These are phyloP conservation scores for Emmonsia crescens DNA, from an alignment of 2,329 filamentous ascomycete species.

Conservation along the genomic window DNA sequence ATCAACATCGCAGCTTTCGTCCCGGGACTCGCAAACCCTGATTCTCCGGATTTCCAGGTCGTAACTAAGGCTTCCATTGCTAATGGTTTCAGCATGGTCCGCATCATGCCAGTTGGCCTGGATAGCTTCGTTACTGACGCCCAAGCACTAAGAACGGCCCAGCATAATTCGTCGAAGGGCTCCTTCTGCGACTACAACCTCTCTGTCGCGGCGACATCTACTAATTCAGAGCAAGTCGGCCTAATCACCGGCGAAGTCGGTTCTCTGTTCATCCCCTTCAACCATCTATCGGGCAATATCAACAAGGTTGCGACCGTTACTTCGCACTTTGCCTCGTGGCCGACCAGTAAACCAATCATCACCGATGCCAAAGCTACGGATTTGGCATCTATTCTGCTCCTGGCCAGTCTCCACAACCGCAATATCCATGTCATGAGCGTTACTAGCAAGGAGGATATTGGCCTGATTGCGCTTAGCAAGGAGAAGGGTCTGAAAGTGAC, in stretches of 20 bases:
- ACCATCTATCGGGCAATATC: constrained; percentile 69
- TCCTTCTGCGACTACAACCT: constrained; percentile 71
- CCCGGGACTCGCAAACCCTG: constrained; percentile 55
- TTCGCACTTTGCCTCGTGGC: constrained; percentile 69
- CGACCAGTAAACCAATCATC: constrained; percentile 64
- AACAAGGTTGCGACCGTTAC: constrained; percentile 72
- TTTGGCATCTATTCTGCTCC: constrained; percentile 65
- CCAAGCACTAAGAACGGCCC: constrained; percentile 58
- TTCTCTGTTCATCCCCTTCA: constrained; percentile 73
- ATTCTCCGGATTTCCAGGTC: constrained; percentile 56
- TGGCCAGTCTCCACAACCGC: constrained; percentile 66
- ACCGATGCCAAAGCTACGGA: constrained; percentile 74
- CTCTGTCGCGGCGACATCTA: constrained; percentile 62
- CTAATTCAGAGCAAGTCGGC: constrained; percentile 64
- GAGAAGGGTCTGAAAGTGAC: constrained; percentile 72
- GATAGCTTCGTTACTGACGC: constrained; percentile 64
- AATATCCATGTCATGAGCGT: constrained; percentile 72
- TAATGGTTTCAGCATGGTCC: constrained; percentile 69
- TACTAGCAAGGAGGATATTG: constrained; percentile 71
- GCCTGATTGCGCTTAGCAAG: constrained; percentile 65
- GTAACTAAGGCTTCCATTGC: constrained; percentile 65
- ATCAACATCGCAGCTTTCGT: constrained; percentile 75
- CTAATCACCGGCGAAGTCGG: constrained; percentile 63
- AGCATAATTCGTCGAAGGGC: constrained; percentile 57
- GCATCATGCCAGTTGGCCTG: constrained; percentile 64